Percentiles rank a stretch among this genome's conserved stretches.
phyloP scores from a whole-genome alignment of 2,329 filamentous ascomycete species.

The Amylocarpus encephaloides region DNA sequence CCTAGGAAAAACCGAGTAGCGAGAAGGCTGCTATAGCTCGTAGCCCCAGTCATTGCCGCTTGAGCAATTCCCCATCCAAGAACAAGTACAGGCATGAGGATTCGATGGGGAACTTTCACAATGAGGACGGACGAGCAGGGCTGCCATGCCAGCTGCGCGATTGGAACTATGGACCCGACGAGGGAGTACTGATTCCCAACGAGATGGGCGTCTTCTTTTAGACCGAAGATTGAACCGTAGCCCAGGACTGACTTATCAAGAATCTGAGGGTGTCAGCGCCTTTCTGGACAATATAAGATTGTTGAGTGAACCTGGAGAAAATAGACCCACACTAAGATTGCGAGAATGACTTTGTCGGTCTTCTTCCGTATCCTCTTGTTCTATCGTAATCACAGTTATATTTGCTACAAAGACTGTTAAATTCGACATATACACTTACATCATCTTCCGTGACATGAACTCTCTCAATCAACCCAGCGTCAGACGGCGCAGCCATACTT shows the following conservation, averaged over 20 bases:
- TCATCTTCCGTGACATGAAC: not conserved
- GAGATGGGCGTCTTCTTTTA: slow-evolving; percentile 47
- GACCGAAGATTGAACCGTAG: slow-evolving; percentile 54
- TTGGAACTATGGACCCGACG: slow-evolving; percentile 49
- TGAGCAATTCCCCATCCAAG: slow-evolving; percentile 45
- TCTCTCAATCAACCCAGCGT: not conserved
- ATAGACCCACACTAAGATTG: slow-evolving; percentile 51
- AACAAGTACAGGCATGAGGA: slow-evolving; percentile 46
- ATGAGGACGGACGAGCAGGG: slow-evolving; percentile 54
- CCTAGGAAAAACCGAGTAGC: slow-evolving; percentile 81
- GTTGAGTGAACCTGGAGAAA: slow-evolving; percentile 39
- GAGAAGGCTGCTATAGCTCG: slow-evolving; percentile 68
- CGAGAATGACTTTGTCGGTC: slow-evolving; percentile 53
- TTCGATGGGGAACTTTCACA: slow-evolving; percentile 52
- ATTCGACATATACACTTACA: not conserved
- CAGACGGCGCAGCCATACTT: no score
- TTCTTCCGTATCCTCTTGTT: slow-evolving; percentile 53
- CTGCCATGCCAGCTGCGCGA: slow-evolving; percentile 56
- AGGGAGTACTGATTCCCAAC: slow-evolving; percentile 47
- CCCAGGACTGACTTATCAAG: slow-evolving; percentile 44
- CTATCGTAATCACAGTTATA: slow-evolving; percentile 23
- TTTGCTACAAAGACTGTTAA: not conserved
- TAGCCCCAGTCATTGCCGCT: slow-evolving; percentile 38
- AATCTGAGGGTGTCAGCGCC: slow-evolving; percentile 33
- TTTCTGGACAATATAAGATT: not conserved